Evolutionary conservation across 2,329 filamentous ascomycete species (phyloP), one percentile per base, ranked within the genome.

Genomic region (Botrytis galanthina): DNA sequence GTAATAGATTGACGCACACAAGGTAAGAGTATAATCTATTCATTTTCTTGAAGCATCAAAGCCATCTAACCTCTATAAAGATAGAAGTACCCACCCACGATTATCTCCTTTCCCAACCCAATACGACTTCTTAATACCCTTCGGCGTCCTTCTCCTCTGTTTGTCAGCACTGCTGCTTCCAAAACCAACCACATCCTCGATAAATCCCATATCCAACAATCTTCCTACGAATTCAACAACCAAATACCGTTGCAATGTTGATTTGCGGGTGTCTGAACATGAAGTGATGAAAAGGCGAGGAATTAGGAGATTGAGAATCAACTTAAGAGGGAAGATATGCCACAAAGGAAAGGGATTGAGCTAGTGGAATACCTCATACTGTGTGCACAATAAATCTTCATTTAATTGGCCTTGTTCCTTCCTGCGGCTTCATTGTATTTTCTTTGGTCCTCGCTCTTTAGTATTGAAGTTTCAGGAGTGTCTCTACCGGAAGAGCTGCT

Each of bases 291-390:
- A 86, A 98, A 98, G 93, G 93, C 94, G 88, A 92, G 96, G 80
- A 98, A 99, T 84, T 96, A 99, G 89, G 95, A 98, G 90, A 99
- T 99, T 82, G 96, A 99, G 86, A 98, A 98, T 84, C 95, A 98
- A 88, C 88, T 98, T 83, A 98, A 98, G 90, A 90, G 94, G 84
- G 96, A 99, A 83, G 97, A 97, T 86, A 93, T 98, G 93, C 92
- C 97, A 88, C 95, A 98, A 87, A 92, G 95, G 81, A 99, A 98
- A 80, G 96, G 99, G 86, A 98, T 99, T 87, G 98, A 99, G 90
- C 44, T 46, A 7, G 44, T 46, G 18, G 10, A 0, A 26, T 32
- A 35, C 14, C 7, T 35, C 54, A 35, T 16, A 59, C 18, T 9
- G 2, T 59, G 29, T 32, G 54, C 29, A 59, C 54, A 59, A 59